Conservation (phyloP, 495 filamentous ascomycete genomes). For the Trichoderma asperelloides region DNA sequence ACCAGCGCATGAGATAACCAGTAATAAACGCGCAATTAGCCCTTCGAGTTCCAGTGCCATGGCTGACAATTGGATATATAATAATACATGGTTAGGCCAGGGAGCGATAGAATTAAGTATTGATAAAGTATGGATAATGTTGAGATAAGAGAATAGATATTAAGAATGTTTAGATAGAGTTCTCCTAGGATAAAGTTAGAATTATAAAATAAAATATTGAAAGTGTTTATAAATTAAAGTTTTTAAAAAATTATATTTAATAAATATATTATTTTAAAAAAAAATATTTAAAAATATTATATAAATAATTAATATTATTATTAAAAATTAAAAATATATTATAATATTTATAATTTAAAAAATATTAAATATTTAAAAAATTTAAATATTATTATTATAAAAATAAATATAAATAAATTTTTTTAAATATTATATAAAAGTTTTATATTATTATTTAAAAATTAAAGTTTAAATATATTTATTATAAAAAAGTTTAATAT, state of each 20-base stretch:
- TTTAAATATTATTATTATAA: not conserved
- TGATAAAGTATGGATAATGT: not conserved
- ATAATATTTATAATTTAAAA: not conserved
- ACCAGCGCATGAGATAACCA: conserved; percentile 61
- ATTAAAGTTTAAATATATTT: not conserved
- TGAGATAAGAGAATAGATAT: not conserved
- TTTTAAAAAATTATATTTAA: not conserved
- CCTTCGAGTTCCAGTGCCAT: conserved; percentile 63
- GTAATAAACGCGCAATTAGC: conserved; percentile 60
- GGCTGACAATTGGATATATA: conserved; percentile 9
- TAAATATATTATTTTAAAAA: not conserved
- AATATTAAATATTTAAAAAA: not conserved
- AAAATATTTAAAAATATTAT: not conserved
- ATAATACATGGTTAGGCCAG: not conserved
- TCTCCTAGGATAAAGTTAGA: no score
- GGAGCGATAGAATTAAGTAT: not conserved
- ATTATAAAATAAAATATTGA: not conserved
- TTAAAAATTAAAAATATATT: not conserved
- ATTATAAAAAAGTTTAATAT: not conserved
- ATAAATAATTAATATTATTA: not conserved
- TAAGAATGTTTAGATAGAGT: not conserved
- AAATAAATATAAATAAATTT: not conserved
- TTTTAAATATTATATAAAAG: not conserved
- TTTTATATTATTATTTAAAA: not conserved
- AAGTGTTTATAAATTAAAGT: not conserved